These are phyloP conservation scores for Quercus variabilis DNA, from an alignment of 306 rosid genomes.

Conservation along the genomic window DNA sequence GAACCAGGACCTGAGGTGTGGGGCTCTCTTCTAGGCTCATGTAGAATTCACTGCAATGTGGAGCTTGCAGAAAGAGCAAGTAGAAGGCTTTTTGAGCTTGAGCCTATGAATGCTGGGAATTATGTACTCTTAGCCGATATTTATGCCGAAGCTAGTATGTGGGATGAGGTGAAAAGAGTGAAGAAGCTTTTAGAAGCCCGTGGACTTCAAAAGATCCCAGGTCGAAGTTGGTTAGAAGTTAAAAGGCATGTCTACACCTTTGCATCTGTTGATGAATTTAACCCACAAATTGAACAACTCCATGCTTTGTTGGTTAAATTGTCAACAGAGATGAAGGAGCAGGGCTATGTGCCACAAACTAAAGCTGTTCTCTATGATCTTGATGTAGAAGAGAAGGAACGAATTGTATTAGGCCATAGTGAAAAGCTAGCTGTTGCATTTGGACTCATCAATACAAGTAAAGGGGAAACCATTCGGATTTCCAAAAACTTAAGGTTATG, in stretches of 20 bases:
- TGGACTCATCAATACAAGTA: slow-evolving; percentile 71
- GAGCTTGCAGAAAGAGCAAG: slow-evolving; percentile 86
- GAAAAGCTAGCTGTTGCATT: slow-evolving; percentile 92
- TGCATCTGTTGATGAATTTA: slow-evolving; percentile 57
- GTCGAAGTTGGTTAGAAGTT: slow-evolving; percentile 89
- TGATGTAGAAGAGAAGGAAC: slow-evolving; percentile 84
- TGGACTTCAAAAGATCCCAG: slow-evolving; percentile 69
- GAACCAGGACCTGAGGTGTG: slow-evolving; percentile 83
- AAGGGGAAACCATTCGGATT: slow-evolving; percentile 72
- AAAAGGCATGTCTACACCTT: slow-evolving; percentile 64
- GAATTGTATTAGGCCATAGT: slow-evolving; percentile 76
- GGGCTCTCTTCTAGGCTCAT: slow-evolving; percentile 91
- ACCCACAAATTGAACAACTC: slow-evolving; percentile 63
- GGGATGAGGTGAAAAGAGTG: slow-evolving; percentile 68
- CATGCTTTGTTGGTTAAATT: slow-evolving; percentile 60
- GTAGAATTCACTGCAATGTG: slow-evolving; percentile 79
- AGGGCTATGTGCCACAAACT: slow-evolving; percentile 67
- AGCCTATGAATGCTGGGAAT: slow-evolving; percentile 84
- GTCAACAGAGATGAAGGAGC: slow-evolving; percentile 71
- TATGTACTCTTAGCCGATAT: slow-evolving; percentile 86
- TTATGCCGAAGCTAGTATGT: slow-evolving; percentile 70
- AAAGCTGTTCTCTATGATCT: slow-evolving; percentile 69
- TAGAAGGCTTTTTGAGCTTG: slow-evolving; percentile 62
- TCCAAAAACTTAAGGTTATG: slow-evolving; percentile 86
- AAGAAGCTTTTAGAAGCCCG: slow-evolving; percentile 58